phyloP scores from a whole-genome alignment of 495 filamentous ascomycete genomes.

The Xylaria telfairii region DNA sequence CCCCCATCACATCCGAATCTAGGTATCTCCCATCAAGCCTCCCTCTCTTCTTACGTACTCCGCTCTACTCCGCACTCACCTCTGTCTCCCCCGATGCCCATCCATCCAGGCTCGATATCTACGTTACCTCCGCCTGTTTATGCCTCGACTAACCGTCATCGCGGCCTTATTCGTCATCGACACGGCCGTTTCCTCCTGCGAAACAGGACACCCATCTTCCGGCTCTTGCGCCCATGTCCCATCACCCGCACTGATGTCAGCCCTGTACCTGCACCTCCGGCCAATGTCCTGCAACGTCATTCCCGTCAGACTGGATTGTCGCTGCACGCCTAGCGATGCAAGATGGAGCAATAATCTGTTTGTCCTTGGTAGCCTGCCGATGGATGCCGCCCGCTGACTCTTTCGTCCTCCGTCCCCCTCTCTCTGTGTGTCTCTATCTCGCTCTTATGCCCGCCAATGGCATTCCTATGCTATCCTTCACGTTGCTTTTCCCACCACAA shows the following conservation, averaged over 20 bases:
- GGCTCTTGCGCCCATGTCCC: not conserved
- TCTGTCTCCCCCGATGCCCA: not conserved
- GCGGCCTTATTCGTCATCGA: not conserved
- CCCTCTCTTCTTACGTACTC: not conserved
- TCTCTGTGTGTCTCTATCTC: not conserved
- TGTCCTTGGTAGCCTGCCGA: not conserved
- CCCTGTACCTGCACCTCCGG: slow-evolving; percentile 25
- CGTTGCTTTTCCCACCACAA: not conserved
- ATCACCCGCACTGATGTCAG: slow-evolving; percentile 6
- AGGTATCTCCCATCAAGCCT: not conserved
- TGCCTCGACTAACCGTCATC: slow-evolving; percentile 4
- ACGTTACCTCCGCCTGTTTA: not conserved
- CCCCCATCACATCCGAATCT: slow-evolving; percentile 9
- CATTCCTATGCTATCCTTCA: not conserved
- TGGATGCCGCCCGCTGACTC: not conserved
- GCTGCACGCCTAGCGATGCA: slow-evolving; percentile 22
- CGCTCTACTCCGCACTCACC: slow-evolving; percentile 4
- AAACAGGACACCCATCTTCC: not conserved
- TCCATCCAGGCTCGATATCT: not conserved
- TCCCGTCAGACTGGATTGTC: slow-evolving; percentile 23
- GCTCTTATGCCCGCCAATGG: not conserved
- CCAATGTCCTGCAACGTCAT: slow-evolving; percentile 28
- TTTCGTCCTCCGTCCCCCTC: not conserved
- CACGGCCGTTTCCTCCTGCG: not conserved
- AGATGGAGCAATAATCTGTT: slow-evolving; percentile 12